Percentiles rank a stretch among this genome's conserved stretches.
Conservation (phyloP, 768 basidiomycete species). For the Boletus reticuloceps region DNA sequence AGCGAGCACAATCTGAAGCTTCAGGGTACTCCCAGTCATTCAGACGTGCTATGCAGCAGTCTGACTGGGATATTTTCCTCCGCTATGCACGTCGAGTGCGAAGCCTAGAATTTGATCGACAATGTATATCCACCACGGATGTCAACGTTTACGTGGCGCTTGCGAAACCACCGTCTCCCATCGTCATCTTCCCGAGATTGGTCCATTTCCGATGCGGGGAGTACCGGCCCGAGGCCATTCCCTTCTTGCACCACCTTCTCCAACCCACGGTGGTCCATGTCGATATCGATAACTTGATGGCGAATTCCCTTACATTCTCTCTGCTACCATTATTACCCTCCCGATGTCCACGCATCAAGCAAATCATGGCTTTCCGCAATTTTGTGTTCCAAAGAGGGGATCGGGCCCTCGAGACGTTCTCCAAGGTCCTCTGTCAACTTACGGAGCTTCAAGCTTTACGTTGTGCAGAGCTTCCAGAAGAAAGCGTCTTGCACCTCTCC, state of each 20-base stretch:
- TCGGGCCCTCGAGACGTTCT: conserved; percentile 22
- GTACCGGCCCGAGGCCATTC: conserved; percentile 19
- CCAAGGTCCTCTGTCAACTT: conserved; percentile 21
- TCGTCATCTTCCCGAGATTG: conserved; percentile 24
- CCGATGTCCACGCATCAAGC: conserved; percentile 23
- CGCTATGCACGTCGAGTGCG: conserved; percentile 29
- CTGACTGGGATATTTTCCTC: conserved; percentile 30
- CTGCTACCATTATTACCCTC: conserved; percentile 21
- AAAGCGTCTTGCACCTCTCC: conserved; percentile 21
- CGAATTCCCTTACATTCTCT: conserved; percentile 19
- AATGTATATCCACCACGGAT: conserved; percentile 23
- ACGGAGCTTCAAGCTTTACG: conserved; percentile 22
- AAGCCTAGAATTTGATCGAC: conserved; percentile 30
- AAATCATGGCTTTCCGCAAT: conserved; percentile 29
- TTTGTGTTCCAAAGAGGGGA: conserved; percentile 27
- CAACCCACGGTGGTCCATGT: conserved; percentile 25
- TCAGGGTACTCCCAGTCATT: conserved; percentile 16
- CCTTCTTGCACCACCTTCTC: conserved; percentile 26
- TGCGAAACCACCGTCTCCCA: conserved; percentile 11
- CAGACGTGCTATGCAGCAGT: conserved; percentile 16
- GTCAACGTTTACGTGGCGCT: conserved; percentile 20
- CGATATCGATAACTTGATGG: conserved; percentile 29
- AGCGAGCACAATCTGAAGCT: conserved; percentile 7
- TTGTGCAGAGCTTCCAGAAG: conserved; percentile 27
- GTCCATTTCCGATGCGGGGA: conserved; percentile 29